A percentile compares a stretch with the other conserved stretches of the same genome.
Evolutionary conservation across 257 asterid species (phyloP).

Genomic region (Solanum stenotomum): DNA sequence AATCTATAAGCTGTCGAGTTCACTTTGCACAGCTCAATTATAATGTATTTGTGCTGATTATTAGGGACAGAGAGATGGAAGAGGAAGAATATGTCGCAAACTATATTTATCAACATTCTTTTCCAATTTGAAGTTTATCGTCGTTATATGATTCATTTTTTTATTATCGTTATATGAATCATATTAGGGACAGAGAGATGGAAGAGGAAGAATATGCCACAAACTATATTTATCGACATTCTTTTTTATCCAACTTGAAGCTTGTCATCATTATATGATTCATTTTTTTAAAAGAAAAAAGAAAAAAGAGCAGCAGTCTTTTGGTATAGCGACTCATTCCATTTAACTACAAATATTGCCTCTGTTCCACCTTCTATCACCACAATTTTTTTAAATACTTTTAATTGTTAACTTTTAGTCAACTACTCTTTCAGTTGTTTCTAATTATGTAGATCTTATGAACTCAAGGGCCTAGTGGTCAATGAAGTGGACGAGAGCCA

Average conservation of each 20-base stretch:
- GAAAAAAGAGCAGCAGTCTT: background rate
- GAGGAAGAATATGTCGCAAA: background rate
- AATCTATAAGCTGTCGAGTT: background rate
- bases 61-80: background rate
- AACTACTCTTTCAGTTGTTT: background rate
- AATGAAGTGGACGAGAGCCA: background rate
- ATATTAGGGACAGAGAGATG: background rate
- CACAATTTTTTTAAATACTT: background rate
- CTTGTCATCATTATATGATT: background rate
- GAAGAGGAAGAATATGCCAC: background rate
- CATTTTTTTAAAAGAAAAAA: background rate
- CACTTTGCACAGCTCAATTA: background rate
- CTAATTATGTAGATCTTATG: background rate
- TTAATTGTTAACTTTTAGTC: background rate
- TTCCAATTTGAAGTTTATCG: background rate
- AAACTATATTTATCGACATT: background rate
- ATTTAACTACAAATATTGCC: background rate
- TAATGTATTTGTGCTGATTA: background rate
- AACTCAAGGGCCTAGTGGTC: background rate
- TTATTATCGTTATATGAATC: too few relatives aligned
- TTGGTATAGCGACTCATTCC: background rate
- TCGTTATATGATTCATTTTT: background rate
- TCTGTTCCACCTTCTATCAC: background rate
- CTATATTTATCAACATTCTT: background rate
- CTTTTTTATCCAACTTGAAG: background rate